These are phyloP conservation scores for Ganoderma meredithae DNA, from an alignment of 1,284 basidiomycete species.

Conservation along the genomic window DNA sequence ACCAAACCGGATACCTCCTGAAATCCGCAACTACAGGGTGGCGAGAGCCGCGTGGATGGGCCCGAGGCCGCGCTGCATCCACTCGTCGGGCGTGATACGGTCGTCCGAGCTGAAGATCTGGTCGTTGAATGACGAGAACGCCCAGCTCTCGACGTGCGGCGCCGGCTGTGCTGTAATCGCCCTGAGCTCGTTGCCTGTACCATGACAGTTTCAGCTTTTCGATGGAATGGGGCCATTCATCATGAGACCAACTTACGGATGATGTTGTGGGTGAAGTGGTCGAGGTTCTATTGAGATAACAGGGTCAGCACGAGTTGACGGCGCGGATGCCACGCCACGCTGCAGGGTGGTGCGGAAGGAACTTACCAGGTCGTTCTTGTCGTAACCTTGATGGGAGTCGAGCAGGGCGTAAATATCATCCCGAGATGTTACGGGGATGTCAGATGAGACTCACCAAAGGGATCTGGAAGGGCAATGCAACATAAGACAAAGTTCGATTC, in stretches of 20 bases:
- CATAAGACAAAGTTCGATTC: slow-evolving; percentile 25
- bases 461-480: slow-evolving; percentile 47
- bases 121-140: slow-evolving; percentile 66
- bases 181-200: slow-evolving; percentile 59
- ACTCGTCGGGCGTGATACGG: slow-evolving; percentile 57
- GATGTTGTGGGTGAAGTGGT: slow-evolving; percentile 71
- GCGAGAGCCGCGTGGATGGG: slow-evolving; percentile 51
- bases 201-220: not conserved
- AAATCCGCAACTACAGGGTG: slow-evolving; percentile 16
- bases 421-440: not conserved
- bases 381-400: slow-evolving; percentile 52
- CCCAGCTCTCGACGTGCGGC: slow-evolving; percentile 65
- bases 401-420: not conserved
- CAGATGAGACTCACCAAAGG: slow-evolving; percentile 50
- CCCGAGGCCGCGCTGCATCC: slow-evolving; percentile 56
- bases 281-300: slow-evolving; percentile 54
- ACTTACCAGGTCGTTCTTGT: slow-evolving; percentile 71
- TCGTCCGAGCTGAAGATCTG: slow-evolving; percentile 58
- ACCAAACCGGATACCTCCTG: not conserved
- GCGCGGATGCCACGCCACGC: not conserved
- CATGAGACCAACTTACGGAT: slow-evolving; percentile 49
- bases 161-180: slow-evolving; percentile 62
- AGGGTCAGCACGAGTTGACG: not conserved
- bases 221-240: not conserved
- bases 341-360: not conserved